Evolutionary conservation across 345 rosid species (phyloP).

Genomic region (Draba incana): DNA sequence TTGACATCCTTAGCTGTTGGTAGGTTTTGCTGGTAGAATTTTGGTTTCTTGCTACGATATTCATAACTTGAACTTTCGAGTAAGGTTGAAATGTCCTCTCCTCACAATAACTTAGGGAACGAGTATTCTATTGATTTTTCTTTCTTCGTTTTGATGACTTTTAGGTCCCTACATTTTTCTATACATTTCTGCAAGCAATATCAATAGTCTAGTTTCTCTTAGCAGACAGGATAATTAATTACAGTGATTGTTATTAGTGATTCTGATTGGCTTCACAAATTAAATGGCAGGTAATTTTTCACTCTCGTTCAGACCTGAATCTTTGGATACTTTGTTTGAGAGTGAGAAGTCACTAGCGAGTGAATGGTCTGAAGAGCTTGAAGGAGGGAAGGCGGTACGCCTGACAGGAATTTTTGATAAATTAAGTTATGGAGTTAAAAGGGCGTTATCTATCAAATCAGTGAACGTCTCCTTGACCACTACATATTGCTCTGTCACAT

Average conservation of each 20-base stretch:
- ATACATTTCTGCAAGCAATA: conserved; percentile 16
- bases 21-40: conserved; percentile 43
- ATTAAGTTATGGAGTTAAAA: conserved; percentile 74
- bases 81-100: conserved; percentile 23
- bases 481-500: conserved; percentile 62
- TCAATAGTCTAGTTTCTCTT: conserved; percentile 28
- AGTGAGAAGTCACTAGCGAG: conserved; percentile 53
- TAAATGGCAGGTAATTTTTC: conserved; percentile 81
- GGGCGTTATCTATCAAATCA: conserved; percentile 64
- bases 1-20: conserved; percentile 81
- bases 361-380: conserved; percentile 87
- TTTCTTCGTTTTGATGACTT: conserved; percentile 20
- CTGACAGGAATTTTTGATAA: conserved; percentile 85
- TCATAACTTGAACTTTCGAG: conserved; percentile 21
- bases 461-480: conserved; percentile 70
- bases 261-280: conserved; percentile 24
- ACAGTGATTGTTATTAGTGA: conserved; percentile 8
- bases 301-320: conserved; percentile 85
- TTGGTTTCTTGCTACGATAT: conserved; percentile 31
- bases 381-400: conserved; percentile 87
- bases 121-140: conserved; percentile 12
- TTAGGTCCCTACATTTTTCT: conserved; percentile 15
- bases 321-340: conserved; percentile 48
- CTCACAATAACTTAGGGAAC: conserved; percentile 21
- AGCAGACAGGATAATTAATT: conserved; percentile 18